Base-by-base conservation (phyloP, 2,329 filamentous ascomycete genomes). In the Aspergillus sergii region DNA sequence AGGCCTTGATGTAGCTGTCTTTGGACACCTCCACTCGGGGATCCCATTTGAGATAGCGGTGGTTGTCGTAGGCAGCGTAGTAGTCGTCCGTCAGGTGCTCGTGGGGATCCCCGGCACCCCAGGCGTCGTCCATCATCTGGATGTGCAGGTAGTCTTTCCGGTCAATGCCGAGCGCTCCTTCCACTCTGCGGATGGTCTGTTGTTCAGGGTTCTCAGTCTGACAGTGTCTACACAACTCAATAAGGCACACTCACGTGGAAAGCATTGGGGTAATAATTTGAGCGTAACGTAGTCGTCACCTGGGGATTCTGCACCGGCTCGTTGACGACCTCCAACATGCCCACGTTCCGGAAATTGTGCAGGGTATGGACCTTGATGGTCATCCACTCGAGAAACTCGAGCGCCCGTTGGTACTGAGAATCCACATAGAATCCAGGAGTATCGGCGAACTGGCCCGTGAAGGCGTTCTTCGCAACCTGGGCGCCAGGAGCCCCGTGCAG, bases 241-340 rank as follows among this genome's bases (percentile, higher is more conserved):
- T 12, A 11, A 51, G 21, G 23, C 23, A 41, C 11, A 69, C 69
- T 69, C 66, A 78, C 76, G 3, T 64, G 62, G 65, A 79, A 78
- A 3, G 83, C 84, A 14, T 77, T 78, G 4, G 80, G 81, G 68
- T 87, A 87, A 74, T 79, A 87, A 11, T 69, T 73, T 19, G 74
- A 72, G 11, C 77, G 70, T 71, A 85, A 75, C 1, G 72, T 72
- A 4, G 74, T 72, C 2, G 74, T 74, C 7, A 68, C 69, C 12
- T 73, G 67, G 53, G 73, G 64, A 56, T 79, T 73, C 57, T 80
- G 79, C 14, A 83, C 72, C 4, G 86, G 86, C 71, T 89, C 86
- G 68, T 88, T 89, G 59, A 88, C 76, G 14, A 88, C 73, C 70
- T 85, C 81, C 43, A 89, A 72, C 82, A 86, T 88, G 61, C 86